Evolutionary conservation across 2,329 filamentous ascomycete species (phyloP).

Genomic region (Sclerotinia sclerotiorum): DNA sequence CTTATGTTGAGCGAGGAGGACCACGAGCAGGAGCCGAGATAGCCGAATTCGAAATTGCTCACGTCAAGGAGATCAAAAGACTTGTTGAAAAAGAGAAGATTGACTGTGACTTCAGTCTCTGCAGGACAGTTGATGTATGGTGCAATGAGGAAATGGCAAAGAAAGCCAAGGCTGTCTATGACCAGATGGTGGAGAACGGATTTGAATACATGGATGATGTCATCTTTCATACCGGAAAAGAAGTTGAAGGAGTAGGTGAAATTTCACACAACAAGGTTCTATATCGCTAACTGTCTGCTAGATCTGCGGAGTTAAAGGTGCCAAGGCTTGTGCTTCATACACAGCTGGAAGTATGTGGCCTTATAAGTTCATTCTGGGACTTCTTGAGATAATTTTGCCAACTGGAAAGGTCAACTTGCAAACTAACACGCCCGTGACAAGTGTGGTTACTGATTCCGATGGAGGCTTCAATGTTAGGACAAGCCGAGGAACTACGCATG

Average conservation of each 20-base stretch:
- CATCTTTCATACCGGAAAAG: conserved; percentile 1
- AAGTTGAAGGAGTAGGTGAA: conserved; percentile 17
- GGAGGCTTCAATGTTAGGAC: conserved; percentile 52
- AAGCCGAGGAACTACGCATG: conserved; percentile 52
- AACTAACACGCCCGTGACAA: conserved; percentile 50
- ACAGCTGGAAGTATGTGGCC: conserved; percentile 48
- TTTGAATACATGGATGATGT: conserved; percentile 24
- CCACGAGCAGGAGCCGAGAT: conserved; percentile 12
- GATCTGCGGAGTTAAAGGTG: conserved; percentile 34
- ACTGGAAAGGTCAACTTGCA: conserved; percentile 50
- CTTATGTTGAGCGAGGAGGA: conserved; percentile 14
- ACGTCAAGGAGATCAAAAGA: conserved; percentile 42
- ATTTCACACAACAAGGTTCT: neutral
- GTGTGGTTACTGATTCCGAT: conserved; percentile 26
- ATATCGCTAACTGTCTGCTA: neutral
- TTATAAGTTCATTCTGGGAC: conserved; percentile 58
- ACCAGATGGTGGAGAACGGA: conserved; percentile 8
- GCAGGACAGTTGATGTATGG: conserved; percentile 30
- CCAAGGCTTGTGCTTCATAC: conserved; percentile 28
- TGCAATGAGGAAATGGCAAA: conserved; percentile 12
- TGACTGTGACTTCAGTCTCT: conserved; percentile 46
- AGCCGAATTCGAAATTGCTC: conserved; percentile 43
- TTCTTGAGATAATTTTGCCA: conserved; percentile 50
- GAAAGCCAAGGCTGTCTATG: conserved; percentile 15
- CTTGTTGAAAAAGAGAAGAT: conserved; percentile 44